phyloP scores from a whole-genome alignment of 176 grass and related monocot species.

The Avena sativa region DNA sequence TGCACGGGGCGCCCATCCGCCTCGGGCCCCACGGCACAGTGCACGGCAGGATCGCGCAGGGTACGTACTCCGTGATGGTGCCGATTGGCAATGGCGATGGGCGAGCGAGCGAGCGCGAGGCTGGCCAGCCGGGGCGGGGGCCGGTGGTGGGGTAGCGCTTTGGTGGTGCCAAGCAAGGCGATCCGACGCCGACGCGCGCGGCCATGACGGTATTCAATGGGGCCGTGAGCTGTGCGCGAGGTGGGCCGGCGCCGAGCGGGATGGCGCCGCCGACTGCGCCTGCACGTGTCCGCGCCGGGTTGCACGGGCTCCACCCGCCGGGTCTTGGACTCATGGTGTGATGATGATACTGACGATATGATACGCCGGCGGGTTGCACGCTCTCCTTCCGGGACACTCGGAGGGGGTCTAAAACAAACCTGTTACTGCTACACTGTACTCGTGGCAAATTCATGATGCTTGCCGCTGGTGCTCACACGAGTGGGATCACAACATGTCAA shows the following conservation, averaged over 20 bases:
- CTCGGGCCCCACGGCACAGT: background rate
- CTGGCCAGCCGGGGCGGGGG: background rate
- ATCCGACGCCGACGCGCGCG: slow-evolving; percentile 41
- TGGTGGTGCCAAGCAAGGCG: background rate
- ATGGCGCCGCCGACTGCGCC: no score
- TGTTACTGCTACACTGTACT: background rate
- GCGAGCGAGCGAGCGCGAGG: background rate
- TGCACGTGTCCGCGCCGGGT: slow-evolving; percentile 44
- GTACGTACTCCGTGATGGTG: no score
- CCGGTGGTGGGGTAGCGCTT: background rate
- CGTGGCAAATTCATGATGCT: no score
- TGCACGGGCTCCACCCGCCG: background rate
- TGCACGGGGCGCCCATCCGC: slow-evolving; percentile 30
- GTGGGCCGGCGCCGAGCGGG: no score
- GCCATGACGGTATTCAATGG: slow-evolving; percentile 33
- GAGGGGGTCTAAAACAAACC: background rate
- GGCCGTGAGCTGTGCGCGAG: slow-evolving; percentile 34
- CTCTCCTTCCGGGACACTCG: background rate
- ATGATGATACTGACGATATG: no score
- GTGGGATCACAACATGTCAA: background rate
- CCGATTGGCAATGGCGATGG: background rate
- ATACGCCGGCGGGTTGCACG: background rate
- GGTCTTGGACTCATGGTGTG: background rate
- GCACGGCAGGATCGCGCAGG: background rate
- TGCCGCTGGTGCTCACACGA: no score